Conservation (phyloP, 2,329 filamentous ascomycete species). For the Orbilia quercus region DNA sequence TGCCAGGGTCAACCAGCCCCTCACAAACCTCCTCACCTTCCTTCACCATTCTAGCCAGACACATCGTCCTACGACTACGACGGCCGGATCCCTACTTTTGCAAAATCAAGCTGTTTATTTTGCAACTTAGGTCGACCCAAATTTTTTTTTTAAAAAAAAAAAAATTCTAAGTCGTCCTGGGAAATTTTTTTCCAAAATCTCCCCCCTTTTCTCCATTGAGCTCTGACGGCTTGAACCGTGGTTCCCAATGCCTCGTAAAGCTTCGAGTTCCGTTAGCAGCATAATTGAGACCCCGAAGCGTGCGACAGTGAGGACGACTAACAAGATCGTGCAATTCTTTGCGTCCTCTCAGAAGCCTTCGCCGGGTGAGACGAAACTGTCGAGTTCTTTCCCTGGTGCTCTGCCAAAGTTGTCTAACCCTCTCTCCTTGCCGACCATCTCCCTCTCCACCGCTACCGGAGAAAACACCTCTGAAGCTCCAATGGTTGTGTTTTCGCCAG, state of each 20-base stretch:
- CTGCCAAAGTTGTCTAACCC: slow-evolving; percentile 72
- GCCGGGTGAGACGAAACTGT: slow-evolving; percentile 65
- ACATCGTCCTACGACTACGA: slow-evolving; percentile 27
- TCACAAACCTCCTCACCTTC: slow-evolving; percentile 44
- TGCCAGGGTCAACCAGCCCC: slow-evolving; percentile 48
- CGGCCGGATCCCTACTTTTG: slow-evolving; percentile 10
- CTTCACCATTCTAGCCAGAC: slow-evolving; percentile 37
- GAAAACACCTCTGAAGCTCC: slow-evolving; percentile 79
- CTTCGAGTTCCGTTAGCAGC: slow-evolving; percentile 55
- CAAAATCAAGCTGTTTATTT: slow-evolving; percentile 15
- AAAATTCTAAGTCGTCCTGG: background rate
- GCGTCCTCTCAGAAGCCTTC: slow-evolving; percentile 81
- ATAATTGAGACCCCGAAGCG: slow-evolving; percentile 56
- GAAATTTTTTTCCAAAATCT: slow-evolving; percentile 9
- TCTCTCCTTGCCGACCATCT: slow-evolving; percentile 87
- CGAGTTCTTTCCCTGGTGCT: slow-evolving; percentile 59
- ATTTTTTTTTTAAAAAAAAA: too few relatives aligned
- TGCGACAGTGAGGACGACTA: slow-evolving; percentile 71
- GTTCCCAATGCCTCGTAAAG: slow-evolving; percentile 57
- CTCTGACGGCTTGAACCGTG: slow-evolving; percentile 29
- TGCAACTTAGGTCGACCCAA: slow-evolving; percentile 4
- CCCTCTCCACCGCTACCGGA: slow-evolving; percentile 83
- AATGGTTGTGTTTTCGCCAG: slow-evolving; percentile 79
- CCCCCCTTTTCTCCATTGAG: slow-evolving; percentile 12
- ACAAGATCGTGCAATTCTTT: slow-evolving; percentile 84